Evolutionary conservation across 176 grass and related monocot genomes (phyloP).

Genomic region (Typha latifolia): DNA sequence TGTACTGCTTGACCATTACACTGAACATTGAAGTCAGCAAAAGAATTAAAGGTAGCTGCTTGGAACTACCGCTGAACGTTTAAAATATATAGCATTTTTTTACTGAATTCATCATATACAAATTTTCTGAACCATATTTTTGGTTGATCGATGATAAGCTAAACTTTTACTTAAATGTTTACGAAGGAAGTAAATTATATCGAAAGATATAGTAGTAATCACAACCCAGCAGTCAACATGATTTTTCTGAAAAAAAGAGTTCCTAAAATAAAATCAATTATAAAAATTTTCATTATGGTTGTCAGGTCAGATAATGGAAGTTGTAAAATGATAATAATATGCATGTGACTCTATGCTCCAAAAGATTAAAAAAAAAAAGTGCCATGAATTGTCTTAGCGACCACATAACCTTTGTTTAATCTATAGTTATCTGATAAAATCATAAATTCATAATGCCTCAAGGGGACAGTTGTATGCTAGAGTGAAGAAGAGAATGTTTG

Average conservation of each 20-base stretch:
- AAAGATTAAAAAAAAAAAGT: neutral
- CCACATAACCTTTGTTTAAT: neutral
- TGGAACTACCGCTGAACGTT: slow-evolving; percentile 21
- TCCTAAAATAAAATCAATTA: neutral
- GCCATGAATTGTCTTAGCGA: neutral
- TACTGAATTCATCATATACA: neutral
- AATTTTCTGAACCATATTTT: slow-evolving; percentile 14
- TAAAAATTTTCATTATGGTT: neutral
- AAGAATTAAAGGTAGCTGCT: slow-evolving; percentile 28
- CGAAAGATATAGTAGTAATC: neutral
- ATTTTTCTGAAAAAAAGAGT: neutral
- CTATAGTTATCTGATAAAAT: too few relatives aligned
- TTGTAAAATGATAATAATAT: neutral
- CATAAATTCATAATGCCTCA: neutral
- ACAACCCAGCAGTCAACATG: neutral
- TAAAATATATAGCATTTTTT: slow-evolving; percentile 24
- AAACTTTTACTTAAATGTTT: neutral
- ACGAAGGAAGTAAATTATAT: neutral
- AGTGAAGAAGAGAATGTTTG: neutral
- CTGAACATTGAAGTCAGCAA: slow-evolving; percentile 71
- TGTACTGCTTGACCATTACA: slow-evolving; percentile 57
- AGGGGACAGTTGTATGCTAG: neutral
- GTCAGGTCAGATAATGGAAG: neutral
- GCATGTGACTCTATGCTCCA: neutral
- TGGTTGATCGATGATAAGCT: neutral